Percentiles rank a stretch among this genome's conserved stretches.
Evolutionary conservation across 257 asterid species (phyloP).

Genomic region (Ajuga chamaepitys): DNA sequence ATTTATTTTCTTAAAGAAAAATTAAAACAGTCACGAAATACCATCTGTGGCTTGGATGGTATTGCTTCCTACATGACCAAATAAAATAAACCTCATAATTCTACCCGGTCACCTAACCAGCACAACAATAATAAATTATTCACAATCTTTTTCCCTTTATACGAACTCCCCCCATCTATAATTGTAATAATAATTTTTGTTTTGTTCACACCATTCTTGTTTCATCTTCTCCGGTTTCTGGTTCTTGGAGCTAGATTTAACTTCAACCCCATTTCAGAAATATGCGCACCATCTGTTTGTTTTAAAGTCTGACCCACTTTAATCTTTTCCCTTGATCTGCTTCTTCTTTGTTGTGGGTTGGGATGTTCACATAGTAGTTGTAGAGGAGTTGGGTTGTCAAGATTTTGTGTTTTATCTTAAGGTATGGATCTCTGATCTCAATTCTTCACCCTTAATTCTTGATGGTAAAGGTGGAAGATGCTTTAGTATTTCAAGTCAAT

Average conservation of each 20-base stretch:
- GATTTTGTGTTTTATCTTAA: background rate
- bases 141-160: background rate
- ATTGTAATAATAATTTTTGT: background rate
- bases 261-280: slow-evolving; percentile 12
- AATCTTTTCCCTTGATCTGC: slow-evolving; percentile 26
- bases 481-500: slow-evolving; percentile 18
- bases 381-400: slow-evolving; percentile 4
- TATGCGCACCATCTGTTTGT: slow-evolving; percentile 9
- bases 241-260: slow-evolving; percentile 15
- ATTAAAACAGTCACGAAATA: slow-evolving; percentile 9
- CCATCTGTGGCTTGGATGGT: slow-evolving; percentile 7
- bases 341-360: slow-evolving; percentile 18
- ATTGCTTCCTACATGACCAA: slow-evolving; percentile 13
- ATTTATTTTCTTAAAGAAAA: background rate
- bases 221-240: slow-evolving; percentile 6
- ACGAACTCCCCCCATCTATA: background rate
- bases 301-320: slow-evolving; percentile 9
- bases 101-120: slow-evolving; percentile 23
- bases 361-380: background rate
- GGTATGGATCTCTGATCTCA: slow-evolving; percentile 29
- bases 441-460: slow-evolving; percentile 7
- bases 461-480: slow-evolving; percentile 3
- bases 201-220: background rate
- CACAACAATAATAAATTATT: slow-evolving; percentile 17
- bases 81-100: slow-evolving; percentile 19